These are phyloP conservation scores for Hemisphaericaspora nanyangensis DNA, from an alignment of 805 yeast genomes.

Conservation along the genomic window DNA sequence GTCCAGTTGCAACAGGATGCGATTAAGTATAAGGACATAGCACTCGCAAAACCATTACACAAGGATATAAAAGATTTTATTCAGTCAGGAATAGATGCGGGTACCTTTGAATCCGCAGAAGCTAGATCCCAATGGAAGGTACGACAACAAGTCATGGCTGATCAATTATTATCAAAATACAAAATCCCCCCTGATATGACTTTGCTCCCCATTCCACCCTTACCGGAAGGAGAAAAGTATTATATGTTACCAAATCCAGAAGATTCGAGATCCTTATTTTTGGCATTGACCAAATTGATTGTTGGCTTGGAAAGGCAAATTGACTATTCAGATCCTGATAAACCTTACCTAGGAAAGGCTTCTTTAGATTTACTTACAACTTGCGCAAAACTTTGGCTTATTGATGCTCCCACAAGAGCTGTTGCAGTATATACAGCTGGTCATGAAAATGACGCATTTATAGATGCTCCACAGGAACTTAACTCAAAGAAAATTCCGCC, in stretches of 20 bases:
- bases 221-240: constrained; percentile 34
- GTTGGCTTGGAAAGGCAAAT: background rate
- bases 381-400: constrained; percentile 56
- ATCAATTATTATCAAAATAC: constrained; percentile 23
- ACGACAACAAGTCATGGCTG: constrained; percentile 22
- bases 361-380: constrained; percentile 40
- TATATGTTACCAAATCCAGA: constrained; percentile 27
- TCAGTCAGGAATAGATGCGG: background rate
- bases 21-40: constrained; percentile 33
- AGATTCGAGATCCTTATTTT: constrained; percentile 24
- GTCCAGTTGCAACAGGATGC: constrained; percentile 54
- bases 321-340: constrained; percentile 11
- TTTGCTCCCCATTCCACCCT: constrained; percentile 26
- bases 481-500: constrained; percentile 24
- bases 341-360: constrained; percentile 34
- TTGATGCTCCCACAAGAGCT: constrained; percentile 47
- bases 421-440: constrained; percentile 49
- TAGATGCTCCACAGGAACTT: constrained; percentile 20
- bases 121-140: constrained; percentile 32
- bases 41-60: constrained; percentile 37
- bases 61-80: constrained; percentile 31
- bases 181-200: constrained; percentile 29
- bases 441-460: constrained; percentile 27
- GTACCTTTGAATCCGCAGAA: constrained; percentile 15
- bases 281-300: constrained; percentile 21